Base-by-base conservation (phyloP, 2,329 filamentous ascomycete species). In the Pleochaeta shiraiana region DNA sequence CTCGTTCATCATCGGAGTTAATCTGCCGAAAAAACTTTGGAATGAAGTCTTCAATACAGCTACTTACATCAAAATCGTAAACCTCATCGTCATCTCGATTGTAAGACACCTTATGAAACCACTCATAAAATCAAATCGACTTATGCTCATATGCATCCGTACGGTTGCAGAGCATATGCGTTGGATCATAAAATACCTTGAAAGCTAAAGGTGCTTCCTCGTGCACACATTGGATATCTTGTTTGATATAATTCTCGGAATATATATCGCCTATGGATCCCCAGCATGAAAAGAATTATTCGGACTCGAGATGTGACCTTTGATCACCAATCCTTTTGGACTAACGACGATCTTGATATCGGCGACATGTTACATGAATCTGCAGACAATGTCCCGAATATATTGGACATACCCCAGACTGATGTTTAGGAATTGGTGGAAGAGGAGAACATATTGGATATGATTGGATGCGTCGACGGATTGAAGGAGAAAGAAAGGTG, bases 151-250 rank as follows among this genome's bases (percentile, higher is more conserved):
- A 60, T 60, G 55, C 55, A 60, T 60, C 28, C 55, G 19, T 33
- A 60, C 24, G 55, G 26, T 31, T 60, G 55, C 24, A 60, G 55
- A 60, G 55, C 55, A 31, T 60, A 60, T 60, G 55, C 55, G n/a
- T 60, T 60, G 24, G 26, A 60, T 16, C 26, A 60, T 60, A 60
- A 60, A 26, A 60, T 60, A 31, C 55, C 55, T 60, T 28, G 55
- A 14, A 60, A 33, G 6, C 26, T 21, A 5, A 55, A 55, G 24
- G 26, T 55, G n/a, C 47, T 21, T 9, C 47, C 47, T 24, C 55
- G 55, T 16, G 55, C 55, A 1, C 55, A 60, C 21, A 60, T 60
- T n/a, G 26, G 55, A 60, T 60, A 60, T 33, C 55, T 60, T 19
- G 33, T 37, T 21, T 30, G 31, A 14, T 33, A 34, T 37, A 31